These are phyloP conservation scores for Aspergillus leporis DNA, from an alignment of 495 filamentous ascomycete genomes.

Conservation along the genomic window DNA sequence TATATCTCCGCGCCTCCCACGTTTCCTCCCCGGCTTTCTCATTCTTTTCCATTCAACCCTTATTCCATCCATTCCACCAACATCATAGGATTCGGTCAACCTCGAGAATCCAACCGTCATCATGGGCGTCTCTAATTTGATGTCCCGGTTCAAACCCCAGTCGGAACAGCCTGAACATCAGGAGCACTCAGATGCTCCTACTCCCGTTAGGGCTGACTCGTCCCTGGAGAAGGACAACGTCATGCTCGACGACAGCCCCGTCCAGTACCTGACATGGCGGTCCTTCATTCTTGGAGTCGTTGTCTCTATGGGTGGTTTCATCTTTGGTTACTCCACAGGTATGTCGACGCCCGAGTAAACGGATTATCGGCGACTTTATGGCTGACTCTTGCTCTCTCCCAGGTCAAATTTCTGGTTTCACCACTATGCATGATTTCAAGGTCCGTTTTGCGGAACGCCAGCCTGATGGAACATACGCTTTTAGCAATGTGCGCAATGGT, in stretches of 20 bases:
- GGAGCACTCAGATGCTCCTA: slow-evolving; percentile 39
- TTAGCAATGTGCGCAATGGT: slow-evolving; percentile 57
- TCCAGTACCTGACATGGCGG: slow-evolving; percentile 49
- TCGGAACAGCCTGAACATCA: slow-evolving; percentile 21
- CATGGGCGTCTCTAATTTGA: slow-evolving; percentile 40
- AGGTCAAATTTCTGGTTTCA: slow-evolving; percentile 61
- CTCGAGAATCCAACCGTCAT: slow-evolving; percentile 19
- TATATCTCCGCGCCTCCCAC: slow-evolving; percentile 9
- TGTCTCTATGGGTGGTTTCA: slow-evolving; percentile 71
- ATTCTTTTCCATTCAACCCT: slow-evolving; percentile 8
- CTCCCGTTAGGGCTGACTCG: slow-evolving; percentile 41
- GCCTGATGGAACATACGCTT: slow-evolving; percentile 38
- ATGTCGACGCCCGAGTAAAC: slow-evolving; percentile 1
- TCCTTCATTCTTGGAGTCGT: slow-evolving; percentile 53
- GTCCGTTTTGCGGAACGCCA: slow-evolving; percentile 45
- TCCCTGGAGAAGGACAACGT: slow-evolving; percentile 40
- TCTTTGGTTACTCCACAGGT: slow-evolving; percentile 74
- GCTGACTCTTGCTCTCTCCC: slow-evolving; percentile 3
- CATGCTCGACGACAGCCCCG: slow-evolving; percentile 47
- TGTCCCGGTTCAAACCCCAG: slow-evolving; percentile 34
- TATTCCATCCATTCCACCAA: background rate
- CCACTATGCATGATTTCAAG: slow-evolving; percentile 58
- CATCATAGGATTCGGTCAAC: slow-evolving; percentile 6
- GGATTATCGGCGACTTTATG: background rate
- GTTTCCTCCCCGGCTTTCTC: background rate